Evolutionary conservation across 208 protist genomes (phyloP).

Genomic region (Trypanosoma conorhini): DNA sequence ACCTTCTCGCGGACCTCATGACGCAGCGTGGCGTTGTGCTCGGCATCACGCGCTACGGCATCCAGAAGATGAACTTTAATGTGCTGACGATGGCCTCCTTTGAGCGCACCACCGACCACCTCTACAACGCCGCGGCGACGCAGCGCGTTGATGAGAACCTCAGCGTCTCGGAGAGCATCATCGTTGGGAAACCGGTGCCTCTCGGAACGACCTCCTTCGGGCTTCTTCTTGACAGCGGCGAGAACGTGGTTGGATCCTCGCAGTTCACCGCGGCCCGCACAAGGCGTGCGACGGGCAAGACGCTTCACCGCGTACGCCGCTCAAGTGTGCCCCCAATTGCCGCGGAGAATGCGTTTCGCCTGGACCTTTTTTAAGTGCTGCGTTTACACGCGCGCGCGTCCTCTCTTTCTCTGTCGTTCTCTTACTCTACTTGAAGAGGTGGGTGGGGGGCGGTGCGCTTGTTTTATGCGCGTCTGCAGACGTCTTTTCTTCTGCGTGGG

Average conservation of each 20-base stretch:
- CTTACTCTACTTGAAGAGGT: no score
- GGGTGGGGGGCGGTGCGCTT: not conserved
- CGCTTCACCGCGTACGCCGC: not conserved
- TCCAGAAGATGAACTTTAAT: slow-evolving; percentile 99
- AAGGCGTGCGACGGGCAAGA: slow-evolving; percentile 4
- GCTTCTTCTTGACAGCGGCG: slow-evolving; percentile 56
- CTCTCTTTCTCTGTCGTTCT: not conserved
- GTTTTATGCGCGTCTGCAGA: not conserved
- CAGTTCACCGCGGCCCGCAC: not conserved
- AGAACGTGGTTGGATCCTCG: not conserved
- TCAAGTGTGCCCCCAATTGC: slow-evolving; percentile 20
- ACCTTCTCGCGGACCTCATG: slow-evolving; percentile 99
- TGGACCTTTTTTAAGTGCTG: slow-evolving; percentile 34
- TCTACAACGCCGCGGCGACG: slow-evolving; percentile 98
- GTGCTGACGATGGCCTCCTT: slow-evolving; percentile 99
- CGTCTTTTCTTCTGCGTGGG: not conserved
- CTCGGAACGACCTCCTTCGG: slow-evolving; percentile 97
- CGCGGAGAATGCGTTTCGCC: slow-evolving; percentile 31
- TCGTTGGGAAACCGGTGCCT: slow-evolving; percentile 97
- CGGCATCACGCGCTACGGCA: slow-evolving; percentile 99
- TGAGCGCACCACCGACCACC: slow-evolving; percentile 99
- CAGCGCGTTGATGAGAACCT: slow-evolving; percentile 80
- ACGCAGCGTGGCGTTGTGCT: slow-evolving; percentile 97
- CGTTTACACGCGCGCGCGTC: not conserved
- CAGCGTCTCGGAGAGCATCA: slow-evolving; percentile 98